A percentile compares a stretch with the other conserved stretches of the same genome.
phyloP scores from a whole-genome alignment of 768 basidiomycete genomes.

The Rhodotorula toruloides region DNA sequence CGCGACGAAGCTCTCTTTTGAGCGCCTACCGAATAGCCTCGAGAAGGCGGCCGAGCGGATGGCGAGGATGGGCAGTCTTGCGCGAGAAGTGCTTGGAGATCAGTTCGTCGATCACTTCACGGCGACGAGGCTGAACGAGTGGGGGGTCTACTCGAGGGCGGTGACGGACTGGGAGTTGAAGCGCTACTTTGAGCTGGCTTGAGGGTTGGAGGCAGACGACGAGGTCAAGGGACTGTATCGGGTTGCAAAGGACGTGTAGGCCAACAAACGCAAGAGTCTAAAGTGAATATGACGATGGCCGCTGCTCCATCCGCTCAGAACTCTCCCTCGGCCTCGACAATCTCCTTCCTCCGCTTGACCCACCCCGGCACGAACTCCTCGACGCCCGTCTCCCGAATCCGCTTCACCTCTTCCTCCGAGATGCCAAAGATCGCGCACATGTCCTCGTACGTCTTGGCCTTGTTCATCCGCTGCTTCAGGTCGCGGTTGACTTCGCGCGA shows the following conservation, averaged over 20 bases:
- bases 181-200: conserved; percentile 40
- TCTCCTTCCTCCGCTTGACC: conserved; percentile 30
- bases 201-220: too few relatives aligned
- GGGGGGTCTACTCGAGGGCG: conserved; percentile 22
- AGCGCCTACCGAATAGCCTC: conserved; percentile 71
- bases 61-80: conserved; percentile 70
- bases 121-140: conserved; percentile 63
- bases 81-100: conserved; percentile 71
- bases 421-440: conserved; percentile 23
- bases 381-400: background rate
- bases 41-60: conserved; percentile 74
- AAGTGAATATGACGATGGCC: too few relatives aligned
- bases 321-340: conserved; percentile 15
- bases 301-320: background rate
- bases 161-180: conserved; percentile 40
- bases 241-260: too few relatives aligned
- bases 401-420: background rate
- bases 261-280: too few relatives aligned
- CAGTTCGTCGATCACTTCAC: conserved; percentile 91
- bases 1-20: conserved; percentile 52
- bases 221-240: too few relatives aligned
- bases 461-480: conserved; percentile 31
- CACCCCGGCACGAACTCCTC: conserved; percentile 26
- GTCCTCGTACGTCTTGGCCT: conserved; percentile 26
- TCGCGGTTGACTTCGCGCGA: conserved; percentile 8